Base-by-base conservation (phyloP, 768 basidiomycete genomes). In the Tulasnella sp. region DNA sequence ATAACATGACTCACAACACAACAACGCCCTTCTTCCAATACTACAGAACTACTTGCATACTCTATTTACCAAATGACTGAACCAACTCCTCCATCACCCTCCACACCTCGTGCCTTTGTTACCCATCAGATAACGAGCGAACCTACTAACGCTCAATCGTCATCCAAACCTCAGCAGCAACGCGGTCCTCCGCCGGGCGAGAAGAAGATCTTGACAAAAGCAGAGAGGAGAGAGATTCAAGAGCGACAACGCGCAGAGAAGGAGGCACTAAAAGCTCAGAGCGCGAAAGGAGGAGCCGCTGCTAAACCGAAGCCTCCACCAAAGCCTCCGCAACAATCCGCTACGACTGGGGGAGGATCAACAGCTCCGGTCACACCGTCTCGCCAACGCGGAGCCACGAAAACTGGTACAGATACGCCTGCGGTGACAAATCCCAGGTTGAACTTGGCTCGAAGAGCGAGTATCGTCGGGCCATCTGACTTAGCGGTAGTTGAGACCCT, bases 171-270 rank as follows among this genome's bases (percentile, higher is more conserved):
- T 15, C 29, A 19, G 22, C 24, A 45, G 30, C 56, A 57, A 29
- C 54, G 56, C n/a, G 56, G 56, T 10, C 56, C 56, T 11, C 56
- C 56, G 30, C 56, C 56, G 7, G 56, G 56, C 27, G 56, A 59
- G 49, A 59, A 86, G 67, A 85, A 86, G 66, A 76, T 78, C 43
- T 83, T 86, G 80, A 80, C 86, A 27, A 92, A 87, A 70, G 83
- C 85, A 3, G 85, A 87, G 67, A 78, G 87, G 27, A 75, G 85
- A 64, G 87, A 86, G 66, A 75, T 85, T 15, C 87, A 90, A 69
- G 87, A 88, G 68, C 76, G 75, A 63, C 86, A 91, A 66, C 77
- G 87, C 53, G 87, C 87, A 9, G 84, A 84, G n/a, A 90, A 90
- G 70, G 75, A 74, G 1, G 73, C 73, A 15, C 61, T 74, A 68